These are phyloP conservation scores for Rhododendron molle DNA, from an alignment of 148 eudicot genomes.

Conservation along the genomic window DNA sequence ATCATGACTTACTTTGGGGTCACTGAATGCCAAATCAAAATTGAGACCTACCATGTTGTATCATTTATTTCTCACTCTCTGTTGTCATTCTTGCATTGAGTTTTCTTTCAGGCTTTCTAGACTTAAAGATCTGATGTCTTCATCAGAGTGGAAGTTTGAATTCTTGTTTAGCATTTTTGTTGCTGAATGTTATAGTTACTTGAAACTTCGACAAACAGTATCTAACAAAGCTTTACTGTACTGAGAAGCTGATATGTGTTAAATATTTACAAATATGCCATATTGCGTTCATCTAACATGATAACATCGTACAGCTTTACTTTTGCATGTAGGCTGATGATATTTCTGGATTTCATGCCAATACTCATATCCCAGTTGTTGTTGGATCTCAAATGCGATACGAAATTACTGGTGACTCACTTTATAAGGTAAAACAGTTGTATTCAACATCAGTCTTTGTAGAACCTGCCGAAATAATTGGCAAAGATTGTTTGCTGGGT, in stretches of 20 bases:
- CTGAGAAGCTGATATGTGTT: neutral
- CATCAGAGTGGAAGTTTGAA: neutral
- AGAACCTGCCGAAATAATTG: neutral
- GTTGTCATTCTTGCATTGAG: too few relatives aligned
- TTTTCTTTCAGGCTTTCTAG: neutral
- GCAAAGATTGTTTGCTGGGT: neutral
- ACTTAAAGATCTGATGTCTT: neutral
- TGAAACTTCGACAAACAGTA: neutral
- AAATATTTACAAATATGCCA: neutral
- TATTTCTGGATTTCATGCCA: conserved; percentile 72
- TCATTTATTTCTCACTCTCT: too few relatives aligned
- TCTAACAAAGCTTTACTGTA: neutral
- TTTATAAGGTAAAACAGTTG: conserved; percentile 52
- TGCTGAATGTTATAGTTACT: neutral
- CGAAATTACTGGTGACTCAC: conserved; percentile 82
- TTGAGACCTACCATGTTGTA: neutral
- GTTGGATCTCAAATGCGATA: conserved; percentile 93
- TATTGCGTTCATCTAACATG: neutral
- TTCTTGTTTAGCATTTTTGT: neutral
- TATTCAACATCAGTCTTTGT: neutral
- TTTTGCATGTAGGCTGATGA: conserved; percentile 59
- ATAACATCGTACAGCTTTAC: neutral
- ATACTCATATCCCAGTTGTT: conserved; percentile 87
- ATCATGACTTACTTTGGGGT: neutral
- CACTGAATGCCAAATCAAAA: neutral